A percentile compares a stretch with the other conserved stretches of the same genome.
phyloP scores from a whole-genome alignment of 371 early-diverging fungal genomes.

The Apophysomyces trapeziformis region DNA sequence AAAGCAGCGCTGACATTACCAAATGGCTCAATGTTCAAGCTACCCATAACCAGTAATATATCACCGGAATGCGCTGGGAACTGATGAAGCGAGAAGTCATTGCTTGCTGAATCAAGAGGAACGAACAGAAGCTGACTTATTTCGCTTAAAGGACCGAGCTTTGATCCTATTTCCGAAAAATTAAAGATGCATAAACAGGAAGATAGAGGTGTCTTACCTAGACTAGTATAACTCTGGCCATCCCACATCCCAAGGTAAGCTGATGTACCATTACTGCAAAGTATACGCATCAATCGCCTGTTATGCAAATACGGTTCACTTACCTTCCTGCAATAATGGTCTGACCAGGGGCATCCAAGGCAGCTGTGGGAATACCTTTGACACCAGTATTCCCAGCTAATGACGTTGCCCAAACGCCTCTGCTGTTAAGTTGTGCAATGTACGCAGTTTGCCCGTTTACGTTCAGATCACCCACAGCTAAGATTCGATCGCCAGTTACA shows the following conservation, averaged over 20 bases:
- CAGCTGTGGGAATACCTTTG: conserved; percentile 31
- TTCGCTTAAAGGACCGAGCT: conserved; percentile 23
- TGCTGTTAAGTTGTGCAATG: conserved; percentile 34
- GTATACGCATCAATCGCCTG: not conserved
- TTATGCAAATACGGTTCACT: not conserved
- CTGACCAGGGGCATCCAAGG: conserved; percentile 26
- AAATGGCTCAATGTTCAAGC: conserved; percentile 42
- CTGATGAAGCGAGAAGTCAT: conserved; percentile 15
- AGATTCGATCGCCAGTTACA: conserved; percentile 15
- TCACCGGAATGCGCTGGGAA: conserved; percentile 33
- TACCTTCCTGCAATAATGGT: conserved; percentile 35
- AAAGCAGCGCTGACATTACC: conserved; percentile 64
- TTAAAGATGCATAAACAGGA: not conserved
- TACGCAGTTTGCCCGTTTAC: conserved; percentile 34
- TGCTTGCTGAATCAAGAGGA: conserved; percentile 25
- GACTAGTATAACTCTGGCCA: conserved; percentile 18
- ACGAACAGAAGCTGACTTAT: conserved; percentile 40
- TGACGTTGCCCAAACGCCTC: conserved; percentile 37
- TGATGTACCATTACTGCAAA: conserved; percentile 11
- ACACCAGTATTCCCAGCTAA: conserved; percentile 11
- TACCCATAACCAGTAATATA: conserved; percentile 60
- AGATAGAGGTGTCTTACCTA: conserved; percentile 15
- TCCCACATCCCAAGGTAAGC: conserved; percentile 27
- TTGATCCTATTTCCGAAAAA: conserved; percentile 8
- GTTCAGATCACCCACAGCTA: conserved; percentile 23